Base-by-base conservation (phyloP, 306 rosid species). In the Hippophae tibetana region DNA sequence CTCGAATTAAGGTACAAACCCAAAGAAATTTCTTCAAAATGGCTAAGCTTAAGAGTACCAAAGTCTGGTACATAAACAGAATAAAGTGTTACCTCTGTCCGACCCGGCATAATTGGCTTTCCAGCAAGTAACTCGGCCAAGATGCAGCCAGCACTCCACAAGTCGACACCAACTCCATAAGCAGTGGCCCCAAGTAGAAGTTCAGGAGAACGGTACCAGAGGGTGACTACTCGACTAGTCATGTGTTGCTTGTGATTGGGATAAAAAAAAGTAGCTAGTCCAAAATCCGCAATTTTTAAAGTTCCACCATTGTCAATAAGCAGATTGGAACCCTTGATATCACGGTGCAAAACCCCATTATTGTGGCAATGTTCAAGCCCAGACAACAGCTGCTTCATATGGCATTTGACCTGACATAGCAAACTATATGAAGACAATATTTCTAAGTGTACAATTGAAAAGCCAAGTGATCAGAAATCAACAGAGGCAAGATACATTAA, bases 141-240 rank as follows among this genome's bases (percentile, higher is more conserved):
- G 74, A 89, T 89, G 82, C 97, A 89, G 58, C 97, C 97, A 56
- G 87, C 97, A 58, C 97, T 89, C 97, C 97, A 89, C 43, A 89
- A 83, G 72, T 89, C 97, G 27, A 89, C 65, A 49, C 86, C 83
- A 49, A 69, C 82, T 55, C 89, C 84, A 41, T 89, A 89, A 42
- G 40, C 58, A 18, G 87, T 80, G 72, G 95, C 93, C 54, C 97
- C 97, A 58, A 89, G 95, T 71, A 89, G 92, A 70, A 89, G 86
- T 76, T 89, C 97, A 6, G 97, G 97, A 2, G 97, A 89, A 2
- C 97, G 89, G 72, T 89, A 89, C 97, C 97, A 89, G 41, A 89
- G 95, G 42, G 97, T 89, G 60, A 89, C 95, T 18, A 89, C 97
- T 64, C 95, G 83, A 73, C 93, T 89, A 14, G 97, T 89, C 97